phyloP scores from a whole-genome alignment of 257 asterid species.

The Coffea canephora region DNA sequence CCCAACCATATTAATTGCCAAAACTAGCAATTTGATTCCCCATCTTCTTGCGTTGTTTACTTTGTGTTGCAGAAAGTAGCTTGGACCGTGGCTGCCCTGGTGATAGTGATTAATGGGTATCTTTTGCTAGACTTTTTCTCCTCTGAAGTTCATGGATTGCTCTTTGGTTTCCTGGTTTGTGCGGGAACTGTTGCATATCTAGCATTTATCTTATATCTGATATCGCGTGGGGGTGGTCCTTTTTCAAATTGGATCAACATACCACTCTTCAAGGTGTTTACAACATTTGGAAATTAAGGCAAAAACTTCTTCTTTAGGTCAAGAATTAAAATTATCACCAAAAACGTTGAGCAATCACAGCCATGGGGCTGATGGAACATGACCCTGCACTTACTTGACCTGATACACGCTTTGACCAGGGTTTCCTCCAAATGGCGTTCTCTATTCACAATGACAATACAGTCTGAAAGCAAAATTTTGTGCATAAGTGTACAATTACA shows the following conservation, averaged over 20 bases:
- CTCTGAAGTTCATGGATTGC: conserved; percentile 64
- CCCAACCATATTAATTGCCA: background rate
- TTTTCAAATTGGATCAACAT: conserved; percentile 43
- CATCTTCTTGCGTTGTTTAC: background rate
- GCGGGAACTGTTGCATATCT: conserved; percentile 61
- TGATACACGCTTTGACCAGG: background rate
- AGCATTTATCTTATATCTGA: conserved; percentile 67
- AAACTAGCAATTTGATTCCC: background rate
- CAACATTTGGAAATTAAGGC: conserved; percentile 34
- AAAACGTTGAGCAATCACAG: background rate
- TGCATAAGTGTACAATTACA: conserved; percentile 9
- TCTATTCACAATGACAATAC: background rate
- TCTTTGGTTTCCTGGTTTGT: conserved; percentile 54
- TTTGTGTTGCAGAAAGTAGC: conserved; percentile 58
- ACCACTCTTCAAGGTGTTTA: conserved; percentile 37
- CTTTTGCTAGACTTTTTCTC: conserved; percentile 77
- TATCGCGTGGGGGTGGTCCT: conserved; percentile 49
- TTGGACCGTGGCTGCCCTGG: conserved; percentile 88
- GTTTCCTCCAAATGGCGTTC: background rate
- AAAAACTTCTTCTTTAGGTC: conserved; percentile 1
- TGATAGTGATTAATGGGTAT: conserved; percentile 89
- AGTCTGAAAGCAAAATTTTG: background rate
- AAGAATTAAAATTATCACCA: conserved; percentile 7
- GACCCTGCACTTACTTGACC: background rate
- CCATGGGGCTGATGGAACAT: conserved; percentile 8